Percentiles rank a stretch among this genome's conserved stretches.
Conservation (phyloP, 768 basidiomycete genomes). For the Trametes meyenii region DNA sequence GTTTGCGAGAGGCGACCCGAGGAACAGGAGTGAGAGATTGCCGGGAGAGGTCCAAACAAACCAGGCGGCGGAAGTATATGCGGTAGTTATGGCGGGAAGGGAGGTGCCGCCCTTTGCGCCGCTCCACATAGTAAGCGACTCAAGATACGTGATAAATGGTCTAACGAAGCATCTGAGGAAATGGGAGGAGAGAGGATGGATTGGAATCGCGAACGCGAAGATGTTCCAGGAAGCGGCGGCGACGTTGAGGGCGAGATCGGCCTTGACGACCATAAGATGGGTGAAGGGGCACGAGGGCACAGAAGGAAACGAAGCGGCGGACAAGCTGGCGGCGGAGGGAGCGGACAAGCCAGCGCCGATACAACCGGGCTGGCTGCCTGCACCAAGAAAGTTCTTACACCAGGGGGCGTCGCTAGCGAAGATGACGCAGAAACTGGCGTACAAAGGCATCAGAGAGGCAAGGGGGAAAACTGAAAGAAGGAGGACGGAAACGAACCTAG, state of each 20-base stretch:
- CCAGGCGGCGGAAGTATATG: conserved; percentile 22
- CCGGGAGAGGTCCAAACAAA: background rate
- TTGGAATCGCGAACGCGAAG: no score
- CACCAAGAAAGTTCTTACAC: background rate
- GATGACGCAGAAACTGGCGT: background rate
- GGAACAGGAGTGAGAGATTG: background rate
- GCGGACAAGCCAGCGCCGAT: background rate
- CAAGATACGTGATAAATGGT: conserved; percentile 16
- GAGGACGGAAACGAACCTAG: background rate
- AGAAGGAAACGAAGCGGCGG: background rate
- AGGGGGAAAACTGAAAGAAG: background rate
- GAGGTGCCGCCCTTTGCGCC: background rate
- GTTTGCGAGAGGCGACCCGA: background rate
- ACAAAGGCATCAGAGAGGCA: background rate
- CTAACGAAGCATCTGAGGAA: conserved; percentile 24
- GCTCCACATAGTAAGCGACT: conserved; percentile 22
- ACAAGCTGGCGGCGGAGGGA: background rate
- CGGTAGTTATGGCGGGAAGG: conserved; percentile 9
- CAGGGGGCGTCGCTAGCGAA: background rate
- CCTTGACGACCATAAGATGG: background rate
- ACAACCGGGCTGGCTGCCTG: background rate
- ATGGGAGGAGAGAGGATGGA: conserved; percentile 15
- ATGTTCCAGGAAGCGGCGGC: no score
- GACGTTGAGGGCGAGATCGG: no score
- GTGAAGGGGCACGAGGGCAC: background rate